Percentiles rank a stretch among this genome's conserved stretches.
These are phyloP conservation scores for Penicillium pancosmium DNA, from an alignment of 495 filamentous ascomycete species.

Conservation along the genomic window DNA sequence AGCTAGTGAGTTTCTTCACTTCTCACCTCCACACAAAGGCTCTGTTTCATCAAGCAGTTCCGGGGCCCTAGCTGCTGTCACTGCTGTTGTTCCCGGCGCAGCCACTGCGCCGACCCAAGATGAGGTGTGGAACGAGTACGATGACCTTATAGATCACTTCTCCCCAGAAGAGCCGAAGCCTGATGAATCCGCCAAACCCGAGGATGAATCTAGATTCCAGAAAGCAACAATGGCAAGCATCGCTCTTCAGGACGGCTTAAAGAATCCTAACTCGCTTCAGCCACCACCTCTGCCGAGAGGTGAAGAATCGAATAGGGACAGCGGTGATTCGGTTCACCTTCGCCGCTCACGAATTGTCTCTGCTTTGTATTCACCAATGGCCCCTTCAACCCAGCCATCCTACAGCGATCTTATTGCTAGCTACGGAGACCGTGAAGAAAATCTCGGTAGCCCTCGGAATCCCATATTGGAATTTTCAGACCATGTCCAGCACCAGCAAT, in stretches of 20 bases:
- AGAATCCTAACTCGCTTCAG: constrained; percentile 20
- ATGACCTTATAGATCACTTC: constrained; percentile 80
- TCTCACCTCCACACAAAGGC: constrained; percentile 65
- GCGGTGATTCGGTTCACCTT: constrained; percentile 39
- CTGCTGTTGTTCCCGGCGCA: constrained; percentile 62
- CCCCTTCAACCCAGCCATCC: constrained; percentile 44
- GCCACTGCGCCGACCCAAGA: constrained; percentile 69
- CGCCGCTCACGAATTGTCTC: constrained; percentile 47
- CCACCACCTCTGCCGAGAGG: constrained; percentile 17
- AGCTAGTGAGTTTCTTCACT: constrained; percentile 66
- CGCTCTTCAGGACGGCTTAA: constrained; percentile 44
- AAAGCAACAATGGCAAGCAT: constrained; percentile 45
- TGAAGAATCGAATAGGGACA: constrained; percentile 31
- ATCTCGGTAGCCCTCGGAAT: constrained; percentile 2
- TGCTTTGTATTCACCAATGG: constrained; percentile 43
- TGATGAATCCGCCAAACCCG: constrained; percentile 8
- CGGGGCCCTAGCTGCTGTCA: constrained; percentile 59
- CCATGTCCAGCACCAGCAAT: constrained; percentile 29
- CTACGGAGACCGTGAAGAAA: constrained; percentile 25
- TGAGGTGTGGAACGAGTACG: constrained; percentile 93
- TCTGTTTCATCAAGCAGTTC: constrained; percentile 74
- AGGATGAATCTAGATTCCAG: constrained; percentile 36
- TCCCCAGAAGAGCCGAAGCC: constrained; percentile 49
- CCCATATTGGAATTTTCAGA: constrained; percentile 7
- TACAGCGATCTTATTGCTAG: constrained; percentile 43